These are phyloP conservation scores for Pythium aristosporum DNA, from an alignment of 352 stramenopile species.

Conservation along the genomic window DNA sequence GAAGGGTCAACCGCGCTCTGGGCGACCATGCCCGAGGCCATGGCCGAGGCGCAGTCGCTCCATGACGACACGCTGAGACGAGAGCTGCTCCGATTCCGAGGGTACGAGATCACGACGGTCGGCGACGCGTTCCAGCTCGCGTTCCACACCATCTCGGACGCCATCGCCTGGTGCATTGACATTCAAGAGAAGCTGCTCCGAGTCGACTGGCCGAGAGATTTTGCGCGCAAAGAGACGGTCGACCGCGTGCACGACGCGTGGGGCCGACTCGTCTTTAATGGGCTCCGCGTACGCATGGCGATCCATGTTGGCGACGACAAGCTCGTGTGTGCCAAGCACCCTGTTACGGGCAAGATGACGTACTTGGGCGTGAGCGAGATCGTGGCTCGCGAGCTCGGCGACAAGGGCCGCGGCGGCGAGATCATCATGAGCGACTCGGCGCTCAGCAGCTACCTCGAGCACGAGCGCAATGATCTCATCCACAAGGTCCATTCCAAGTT, in stretches of 20 bases:
- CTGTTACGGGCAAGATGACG: constrained; percentile 75
- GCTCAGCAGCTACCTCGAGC: constrained; percentile 39
- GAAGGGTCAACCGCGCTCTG: constrained; percentile 76
- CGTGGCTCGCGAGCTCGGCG: constrained; percentile 63
- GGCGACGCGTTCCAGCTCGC: constrained; percentile 81
- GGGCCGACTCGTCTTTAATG: constrained; percentile 61
- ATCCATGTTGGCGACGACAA: constrained; percentile 71
- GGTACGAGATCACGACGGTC: constrained; percentile 81
- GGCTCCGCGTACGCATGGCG: constrained; percentile 74
- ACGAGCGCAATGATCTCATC: constrained; percentile 25
- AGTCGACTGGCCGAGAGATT: constrained; percentile 44
- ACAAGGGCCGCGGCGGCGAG: constrained; percentile 63
- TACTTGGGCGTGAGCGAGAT: constrained; percentile 71
- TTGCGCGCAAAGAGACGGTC: constrained; percentile 46
- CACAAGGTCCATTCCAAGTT: constrained; percentile 27
- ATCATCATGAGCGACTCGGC: constrained; percentile 67
- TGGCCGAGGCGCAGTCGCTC: constrained; percentile 65
- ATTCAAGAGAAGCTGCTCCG: constrained; percentile 70
- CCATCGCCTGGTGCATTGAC: constrained; percentile 60
- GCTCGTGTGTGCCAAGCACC: constrained; percentile 66
- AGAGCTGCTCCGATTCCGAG: constrained; percentile 49
- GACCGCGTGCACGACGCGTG: constrained; percentile 53
- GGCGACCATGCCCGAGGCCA: constrained; percentile 41
- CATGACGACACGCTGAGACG: constrained; percentile 71
- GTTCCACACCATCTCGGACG: constrained; percentile 68